These are phyloP conservation scores for Penicillium sp. DNA, from an alignment of 2,329 filamentous ascomycete genomes.

Conservation along the genomic window DNA sequence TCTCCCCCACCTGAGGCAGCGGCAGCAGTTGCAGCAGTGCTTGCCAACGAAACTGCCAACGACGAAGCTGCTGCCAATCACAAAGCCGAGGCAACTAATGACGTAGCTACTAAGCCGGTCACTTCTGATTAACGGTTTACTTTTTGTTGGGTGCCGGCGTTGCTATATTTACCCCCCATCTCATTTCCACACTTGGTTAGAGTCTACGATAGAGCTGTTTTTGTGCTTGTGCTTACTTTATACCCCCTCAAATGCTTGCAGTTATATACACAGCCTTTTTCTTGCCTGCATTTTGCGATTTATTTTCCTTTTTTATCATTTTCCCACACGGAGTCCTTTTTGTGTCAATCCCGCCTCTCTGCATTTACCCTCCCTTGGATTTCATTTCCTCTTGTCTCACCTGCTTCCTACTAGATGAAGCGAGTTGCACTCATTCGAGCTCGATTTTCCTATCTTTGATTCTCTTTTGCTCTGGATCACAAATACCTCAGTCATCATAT, in stretches of 20 bases:
- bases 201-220: constrained; percentile 30
- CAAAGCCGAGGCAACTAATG: constrained; percentile 8
- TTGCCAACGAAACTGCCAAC: constrained; percentile 8
- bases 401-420: not conserved
- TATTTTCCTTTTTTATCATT: not conserved
- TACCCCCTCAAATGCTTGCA: constrained; percentile 25
- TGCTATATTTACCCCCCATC: constrained; percentile 8
- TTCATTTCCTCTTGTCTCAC: not conserved
- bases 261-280: constrained; percentile 14
- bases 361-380: constrained; percentile 13
- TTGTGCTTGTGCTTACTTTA: constrained; percentile 19
- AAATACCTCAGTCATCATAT: not conserved
- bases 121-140: constrained; percentile 17
- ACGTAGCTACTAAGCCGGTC: constrained; percentile 18
- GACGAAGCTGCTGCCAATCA: constrained; percentile 2
- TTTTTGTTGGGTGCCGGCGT: constrained; percentile 13
- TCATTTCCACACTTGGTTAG: constrained; percentile 19
- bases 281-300: not conserved
- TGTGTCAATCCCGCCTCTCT: constrained; percentile 1
- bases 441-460: constrained; percentile 9
- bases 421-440: not conserved
- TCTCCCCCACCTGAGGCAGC: constrained; percentile 20
- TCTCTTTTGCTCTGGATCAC: not conserved
- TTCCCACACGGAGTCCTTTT: not conserved
- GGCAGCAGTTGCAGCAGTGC: constrained; percentile 12